These are phyloP conservation scores for Xylaria sp. DNA, from an alignment of 2,329 filamentous ascomycete genomes.

Conservation along the genomic window DNA sequence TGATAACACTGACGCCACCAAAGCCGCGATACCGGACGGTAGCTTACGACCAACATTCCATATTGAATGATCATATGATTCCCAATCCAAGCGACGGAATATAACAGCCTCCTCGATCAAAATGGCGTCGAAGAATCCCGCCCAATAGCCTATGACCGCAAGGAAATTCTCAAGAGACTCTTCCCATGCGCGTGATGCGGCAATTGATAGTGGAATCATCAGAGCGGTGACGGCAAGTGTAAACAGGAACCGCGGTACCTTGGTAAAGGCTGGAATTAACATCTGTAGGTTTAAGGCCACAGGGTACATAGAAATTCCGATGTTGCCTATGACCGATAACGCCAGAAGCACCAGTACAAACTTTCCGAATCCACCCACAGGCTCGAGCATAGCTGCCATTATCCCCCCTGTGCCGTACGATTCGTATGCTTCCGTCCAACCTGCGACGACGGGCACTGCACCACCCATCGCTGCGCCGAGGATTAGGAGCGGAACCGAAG, in stretches of 20 bases:
- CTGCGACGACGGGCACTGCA: slow-evolving; percentile 38
- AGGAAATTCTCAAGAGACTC: slow-evolving; percentile 58
- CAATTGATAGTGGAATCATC: slow-evolving; percentile 56
- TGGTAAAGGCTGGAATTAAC: slow-evolving; percentile 53
- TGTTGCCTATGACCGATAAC: slow-evolving; percentile 53
- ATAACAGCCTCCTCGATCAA: slow-evolving; percentile 59
- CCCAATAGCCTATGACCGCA: slow-evolving; percentile 59
- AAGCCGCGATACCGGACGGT: slow-evolving; percentile 60
- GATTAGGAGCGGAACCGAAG: slow-evolving; percentile 62
- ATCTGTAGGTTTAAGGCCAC: slow-evolving; percentile 56
- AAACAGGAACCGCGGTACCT: slow-evolving; percentile 56
- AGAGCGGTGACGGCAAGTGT: slow-evolving; percentile 54
- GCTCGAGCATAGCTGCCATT: slow-evolving; percentile 42
- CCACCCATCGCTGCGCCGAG: slow-evolving; percentile 48
- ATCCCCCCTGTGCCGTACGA: slow-evolving; percentile 42
- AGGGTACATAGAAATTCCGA: slow-evolving; percentile 53
- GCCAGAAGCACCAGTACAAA: slow-evolving; percentile 54
- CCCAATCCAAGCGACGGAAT: slow-evolving; percentile 59
- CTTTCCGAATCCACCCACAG: slow-evolving; percentile 51
- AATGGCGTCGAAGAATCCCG: slow-evolving; percentile 55
- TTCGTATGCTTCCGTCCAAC: slow-evolving; percentile 43
- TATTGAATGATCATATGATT: slow-evolving; percentile 58
- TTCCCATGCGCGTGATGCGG: slow-evolving; percentile 55
- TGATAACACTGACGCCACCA: slow-evolving; percentile 58
- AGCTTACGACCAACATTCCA: slow-evolving; percentile 60